These are phyloP conservation scores for Cucurbitaria berberidis DNA, from an alignment of 2,329 filamentous ascomycete genomes.

Conservation along the genomic window DNA sequence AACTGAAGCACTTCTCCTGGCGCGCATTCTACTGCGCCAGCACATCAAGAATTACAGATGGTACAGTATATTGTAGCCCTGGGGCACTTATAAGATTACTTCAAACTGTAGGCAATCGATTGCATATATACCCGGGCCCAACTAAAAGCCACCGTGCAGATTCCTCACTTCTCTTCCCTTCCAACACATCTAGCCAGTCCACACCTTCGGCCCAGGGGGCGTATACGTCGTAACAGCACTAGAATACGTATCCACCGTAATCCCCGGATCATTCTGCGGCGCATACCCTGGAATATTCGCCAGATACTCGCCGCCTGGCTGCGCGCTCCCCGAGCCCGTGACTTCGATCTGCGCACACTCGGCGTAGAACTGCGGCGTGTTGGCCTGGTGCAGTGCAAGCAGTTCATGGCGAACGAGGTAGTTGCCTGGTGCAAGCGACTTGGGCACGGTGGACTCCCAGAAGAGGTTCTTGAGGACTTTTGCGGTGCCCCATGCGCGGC, in stretches of 20 bases:
- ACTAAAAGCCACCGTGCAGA: background rate
- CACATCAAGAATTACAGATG: no score
- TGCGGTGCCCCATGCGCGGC: constrained; percentile 58
- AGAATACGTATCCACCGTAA: constrained; percentile 59
- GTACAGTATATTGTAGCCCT: no score
- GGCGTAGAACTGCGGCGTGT: constrained; percentile 60
- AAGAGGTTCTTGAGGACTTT: constrained; percentile 56
- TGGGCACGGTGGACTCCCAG: constrained; percentile 62
- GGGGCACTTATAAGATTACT: no score
- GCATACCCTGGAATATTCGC: constrained; percentile 54
- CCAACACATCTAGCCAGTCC: constrained; percentile 54
- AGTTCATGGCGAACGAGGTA: constrained; percentile 60
- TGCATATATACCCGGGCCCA: no score
- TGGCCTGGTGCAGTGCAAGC: constrained; percentile 62
- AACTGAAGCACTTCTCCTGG: background rate
- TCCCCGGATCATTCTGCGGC: constrained; percentile 57
- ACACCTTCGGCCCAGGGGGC: constrained; percentile 57
- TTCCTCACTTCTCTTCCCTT: no score
- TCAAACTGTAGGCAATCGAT: background rate
- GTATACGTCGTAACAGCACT: constrained; percentile 56
- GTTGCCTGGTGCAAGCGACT: constrained; percentile 47
- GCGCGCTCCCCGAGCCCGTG: constrained; percentile 56
- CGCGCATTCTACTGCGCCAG: background rate
- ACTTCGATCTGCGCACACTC: constrained; percentile 65
- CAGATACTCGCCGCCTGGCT: constrained; percentile 51